phyloP scores from a whole-genome alignment of 495 filamentous ascomycete species.

The Pyronema omphalodes region DNA sequence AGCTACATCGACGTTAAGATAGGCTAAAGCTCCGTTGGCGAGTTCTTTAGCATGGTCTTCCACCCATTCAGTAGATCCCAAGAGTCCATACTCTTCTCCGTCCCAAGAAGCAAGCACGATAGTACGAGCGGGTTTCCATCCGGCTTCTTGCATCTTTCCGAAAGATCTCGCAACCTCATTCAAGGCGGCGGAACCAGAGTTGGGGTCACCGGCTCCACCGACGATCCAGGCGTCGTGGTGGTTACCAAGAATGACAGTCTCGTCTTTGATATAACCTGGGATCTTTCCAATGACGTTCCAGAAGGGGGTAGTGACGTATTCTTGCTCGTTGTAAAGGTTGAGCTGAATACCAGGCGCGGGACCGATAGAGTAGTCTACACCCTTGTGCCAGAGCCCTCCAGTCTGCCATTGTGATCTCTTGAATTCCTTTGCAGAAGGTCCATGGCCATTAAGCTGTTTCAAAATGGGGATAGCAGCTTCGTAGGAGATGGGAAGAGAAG shows the following conservation, averaged over 20 bases:
- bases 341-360: conserved; percentile 58
- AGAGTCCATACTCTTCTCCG: conserved; percentile 45
- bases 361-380: conserved; percentile 80
- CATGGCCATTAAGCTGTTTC: conserved; percentile 74
- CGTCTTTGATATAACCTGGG: conserved; percentile 69
- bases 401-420: conserved; percentile 36
- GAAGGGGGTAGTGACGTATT: conserved; percentile 71
- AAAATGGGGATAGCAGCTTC: conserved; percentile 68
- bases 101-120: conserved; percentile 61
- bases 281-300: conserved; percentile 95
- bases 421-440: conserved; percentile 61
- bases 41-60: conserved; percentile 78
- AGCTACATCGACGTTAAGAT: conserved; percentile 54
- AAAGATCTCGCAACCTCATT: conserved; percentile 28
- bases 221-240: conserved; percentile 52
- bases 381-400: conserved; percentile 59
- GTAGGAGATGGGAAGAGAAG: conserved; percentile 85
- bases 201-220: conserved; percentile 31
- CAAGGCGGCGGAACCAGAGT: conserved; percentile 29
- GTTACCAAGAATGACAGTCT: conserved; percentile 85
- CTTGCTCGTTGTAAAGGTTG: conserved; percentile 72
- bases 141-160: conserved; percentile 26
- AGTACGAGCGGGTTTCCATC: conserved; percentile 35
- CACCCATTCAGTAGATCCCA: conserved; percentile 39
- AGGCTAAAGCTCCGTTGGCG: conserved; percentile 47